Percentiles rank a stretch among this genome's conserved stretches.
These are phyloP conservation scores for Eucalyptus microcorys DNA, from an alignment of 345 rosid genomes.

Conservation along the genomic window DNA sequence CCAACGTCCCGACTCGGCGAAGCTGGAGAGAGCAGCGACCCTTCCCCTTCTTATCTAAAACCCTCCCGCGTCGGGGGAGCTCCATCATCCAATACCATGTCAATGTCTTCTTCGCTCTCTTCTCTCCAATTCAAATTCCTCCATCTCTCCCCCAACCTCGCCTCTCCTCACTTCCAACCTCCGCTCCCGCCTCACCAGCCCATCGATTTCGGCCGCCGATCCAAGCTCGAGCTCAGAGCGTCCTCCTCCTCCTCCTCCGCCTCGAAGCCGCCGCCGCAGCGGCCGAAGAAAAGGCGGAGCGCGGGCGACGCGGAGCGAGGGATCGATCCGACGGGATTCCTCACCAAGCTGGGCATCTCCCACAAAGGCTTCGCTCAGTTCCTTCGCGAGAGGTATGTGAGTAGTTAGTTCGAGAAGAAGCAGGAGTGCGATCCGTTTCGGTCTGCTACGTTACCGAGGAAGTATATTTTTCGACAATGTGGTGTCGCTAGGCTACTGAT, in stretches of 20 bases:
- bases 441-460: background rate
- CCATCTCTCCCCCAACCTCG: slow-evolving; percentile 1
- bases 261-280: slow-evolving; percentile 15
- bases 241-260: slow-evolving; percentile 1
- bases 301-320: slow-evolving; percentile 28
- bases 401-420: background rate
- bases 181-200: background rate
- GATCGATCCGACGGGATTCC: slow-evolving; percentile 60
- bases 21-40: background rate
- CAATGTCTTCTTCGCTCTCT: slow-evolving; percentile 20
- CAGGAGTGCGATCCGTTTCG: background rate
- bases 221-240: background rate
- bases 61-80: background rate
- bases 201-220: background rate
- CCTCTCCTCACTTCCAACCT: background rate
- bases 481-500: background rate
- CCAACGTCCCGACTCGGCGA: background rate
- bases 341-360: slow-evolving; percentile 52
- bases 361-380: slow-evolving; percentile 76
- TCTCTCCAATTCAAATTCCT: slow-evolving; percentile 5
- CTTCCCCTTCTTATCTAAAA: slow-evolving; percentile 9
- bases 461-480: background rate
- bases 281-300: slow-evolving; percentile 18
- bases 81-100: background rate
- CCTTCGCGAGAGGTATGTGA: slow-evolving; percentile 77